These are phyloP conservation scores for Cladosporium colombiae DNA, from an alignment of 2,329 filamentous ascomycete genomes.

Conservation along the genomic window DNA sequence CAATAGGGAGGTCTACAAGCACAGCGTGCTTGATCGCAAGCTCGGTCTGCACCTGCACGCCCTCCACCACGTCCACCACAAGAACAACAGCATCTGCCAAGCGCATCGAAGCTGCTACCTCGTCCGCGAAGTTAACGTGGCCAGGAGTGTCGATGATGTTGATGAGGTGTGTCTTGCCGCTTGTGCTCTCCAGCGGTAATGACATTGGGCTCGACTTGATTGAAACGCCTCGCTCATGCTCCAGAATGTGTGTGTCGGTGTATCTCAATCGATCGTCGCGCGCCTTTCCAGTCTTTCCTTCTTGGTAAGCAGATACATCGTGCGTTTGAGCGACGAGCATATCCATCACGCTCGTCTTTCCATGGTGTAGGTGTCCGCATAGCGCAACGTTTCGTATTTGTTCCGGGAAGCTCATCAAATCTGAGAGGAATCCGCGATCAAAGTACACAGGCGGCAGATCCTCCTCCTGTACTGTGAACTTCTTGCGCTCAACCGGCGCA, in stretches of 20 bases:
- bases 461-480: conserved; percentile 89
- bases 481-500: conserved; percentile 89
- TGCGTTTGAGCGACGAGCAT: conserved; percentile 97
- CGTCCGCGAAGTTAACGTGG: conserved; percentile 97
- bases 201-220: conserved; percentile 95
- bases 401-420: conserved; percentile 93
- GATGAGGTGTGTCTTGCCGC: conserved; percentile 90
- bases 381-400: conserved; percentile 92
- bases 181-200: conserved; percentile 80
- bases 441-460: conserved; percentile 88
- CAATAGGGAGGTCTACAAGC: conserved; percentile 83
- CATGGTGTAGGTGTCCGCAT: conserved; percentile 91
- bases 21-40: conserved; percentile 96
- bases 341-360: conserved; percentile 97
- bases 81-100: conserved; percentile 89
- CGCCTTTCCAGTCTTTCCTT: conserved; percentile 77
- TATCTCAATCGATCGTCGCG: conserved; percentile 90
- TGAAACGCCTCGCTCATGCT: conserved; percentile 85
- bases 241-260: conserved; percentile 86
- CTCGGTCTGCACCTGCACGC: conserved; percentile 98
- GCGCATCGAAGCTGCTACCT: conserved; percentile 84
- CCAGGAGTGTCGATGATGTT: conserved; percentile 96
- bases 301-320: conserved; percentile 74
- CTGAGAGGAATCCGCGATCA: conserved; percentile 88
- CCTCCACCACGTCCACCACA: conserved; percentile 94